Conservation (phyloP, 306 rosid genomes). For the Quercus alba region DNA sequence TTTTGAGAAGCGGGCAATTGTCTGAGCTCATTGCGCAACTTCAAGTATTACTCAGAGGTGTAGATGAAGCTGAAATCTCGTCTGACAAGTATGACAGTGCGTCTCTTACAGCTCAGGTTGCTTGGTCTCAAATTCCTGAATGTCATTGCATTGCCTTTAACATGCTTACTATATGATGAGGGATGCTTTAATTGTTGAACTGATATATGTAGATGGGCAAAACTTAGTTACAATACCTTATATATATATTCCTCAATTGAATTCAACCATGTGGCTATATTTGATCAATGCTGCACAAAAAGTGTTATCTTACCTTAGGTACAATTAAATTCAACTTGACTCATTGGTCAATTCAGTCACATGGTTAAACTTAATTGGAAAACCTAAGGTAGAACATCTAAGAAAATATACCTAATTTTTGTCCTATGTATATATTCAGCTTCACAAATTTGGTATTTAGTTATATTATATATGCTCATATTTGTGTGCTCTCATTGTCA, state of each 20-base stretch:
- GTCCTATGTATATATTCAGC: neutral
- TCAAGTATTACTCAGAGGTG: slow-evolving; percentile 61
- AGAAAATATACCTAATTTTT: neutral
- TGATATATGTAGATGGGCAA: too few species aligned
- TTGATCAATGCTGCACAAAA: too few species aligned
- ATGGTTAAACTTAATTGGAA: neutral
- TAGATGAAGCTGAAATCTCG: slow-evolving; percentile 51
- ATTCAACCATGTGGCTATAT: too few species aligned
- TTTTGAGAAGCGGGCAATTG: slow-evolving; percentile 60
- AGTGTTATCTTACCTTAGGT: too few species aligned
- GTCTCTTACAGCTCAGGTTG: slow-evolving; percentile 65
- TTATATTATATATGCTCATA: neutral
- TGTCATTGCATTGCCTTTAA: neutral
- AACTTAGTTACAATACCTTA: too few species aligned
- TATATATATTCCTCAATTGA: too few species aligned
- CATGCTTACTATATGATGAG: too few species aligned
- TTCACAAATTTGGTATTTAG: neutral
- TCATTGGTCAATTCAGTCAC: too few species aligned
- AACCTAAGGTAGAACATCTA: too few species aligned
- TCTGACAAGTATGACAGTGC: slow-evolving; percentile 46
- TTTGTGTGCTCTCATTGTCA: slow-evolving; percentile 25
- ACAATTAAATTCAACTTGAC: too few species aligned
- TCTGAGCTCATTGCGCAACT: slow-evolving; percentile 66
- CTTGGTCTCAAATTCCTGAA: neutral
- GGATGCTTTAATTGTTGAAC: too few species aligned